These are phyloP conservation scores for Botrytis sinoallii DNA, from an alignment of 2,329 filamentous ascomycete species.

Conservation along the genomic window DNA sequence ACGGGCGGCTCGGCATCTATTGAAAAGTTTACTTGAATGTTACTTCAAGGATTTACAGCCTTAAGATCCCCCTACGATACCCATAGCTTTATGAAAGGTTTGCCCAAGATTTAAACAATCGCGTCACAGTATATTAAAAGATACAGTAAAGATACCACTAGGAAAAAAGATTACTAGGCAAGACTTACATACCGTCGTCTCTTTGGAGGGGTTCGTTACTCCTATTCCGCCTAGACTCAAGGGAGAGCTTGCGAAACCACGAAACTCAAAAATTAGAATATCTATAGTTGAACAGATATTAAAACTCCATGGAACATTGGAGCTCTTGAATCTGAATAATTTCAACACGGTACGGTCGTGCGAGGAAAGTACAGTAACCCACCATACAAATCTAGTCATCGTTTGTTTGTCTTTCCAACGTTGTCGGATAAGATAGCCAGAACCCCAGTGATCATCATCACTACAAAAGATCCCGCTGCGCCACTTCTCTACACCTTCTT, in stretches of 20 bases:
- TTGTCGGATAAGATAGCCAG: conserved; percentile 11
- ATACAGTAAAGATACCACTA: neutral
- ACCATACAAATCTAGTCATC: neutral
- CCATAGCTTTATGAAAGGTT: neutral
- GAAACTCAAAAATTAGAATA: neutral
- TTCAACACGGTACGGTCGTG: neutral
- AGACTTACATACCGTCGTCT: no score
- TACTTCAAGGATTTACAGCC: neutral
- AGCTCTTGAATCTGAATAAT: neutral
- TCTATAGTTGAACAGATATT: neutral
- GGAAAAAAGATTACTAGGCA: neutral
- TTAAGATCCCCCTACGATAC: neutral
- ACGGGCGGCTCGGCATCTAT: conserved; percentile 10
- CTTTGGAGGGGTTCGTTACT: neutral
- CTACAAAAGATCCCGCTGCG: neutral
- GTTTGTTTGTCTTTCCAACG: neutral
- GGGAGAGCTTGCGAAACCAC: neutral
- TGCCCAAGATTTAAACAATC: neutral
- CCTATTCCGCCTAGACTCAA: neutral
- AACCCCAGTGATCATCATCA: neutral
- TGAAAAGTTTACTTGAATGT: neutral
- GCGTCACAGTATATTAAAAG: neutral
- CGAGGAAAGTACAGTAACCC: neutral
- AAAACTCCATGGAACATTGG: neutral
- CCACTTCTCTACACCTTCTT: conserved; percentile 14